Evolutionary conservation across 768 basidiomycete species (phyloP).

Genomic region (Dioszegia hungarica): DNA sequence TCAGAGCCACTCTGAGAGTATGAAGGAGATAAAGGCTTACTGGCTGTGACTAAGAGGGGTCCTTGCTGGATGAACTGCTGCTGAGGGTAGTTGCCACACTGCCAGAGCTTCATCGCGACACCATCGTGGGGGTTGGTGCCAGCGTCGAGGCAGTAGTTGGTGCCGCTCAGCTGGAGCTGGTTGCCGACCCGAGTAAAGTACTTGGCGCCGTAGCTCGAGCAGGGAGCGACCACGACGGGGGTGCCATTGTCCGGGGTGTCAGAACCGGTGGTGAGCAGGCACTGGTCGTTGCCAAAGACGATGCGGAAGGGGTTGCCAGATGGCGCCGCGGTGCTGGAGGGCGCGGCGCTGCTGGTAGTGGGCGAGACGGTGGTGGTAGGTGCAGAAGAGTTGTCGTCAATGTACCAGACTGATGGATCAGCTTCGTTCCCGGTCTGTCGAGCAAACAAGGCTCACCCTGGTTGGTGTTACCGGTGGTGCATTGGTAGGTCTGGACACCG

Average conservation of each 20-base stretch:
- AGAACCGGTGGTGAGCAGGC: conserved; percentile 9
- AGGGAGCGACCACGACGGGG: background rate
- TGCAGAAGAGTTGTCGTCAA: background rate
- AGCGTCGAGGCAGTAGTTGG: conserved; percentile 29
- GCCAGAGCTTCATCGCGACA: conserved; percentile 20
- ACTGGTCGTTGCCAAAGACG: background rate
- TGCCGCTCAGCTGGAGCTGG: conserved; percentile 16
- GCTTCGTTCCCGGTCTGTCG: background rate
- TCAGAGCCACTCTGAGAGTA: too few relatives aligned
- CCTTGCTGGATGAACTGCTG: conserved; percentile 22
- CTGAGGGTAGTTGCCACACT: conserved; percentile 13
- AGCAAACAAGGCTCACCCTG: conserved; percentile 20
- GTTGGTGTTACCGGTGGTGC: conserved; percentile 44
- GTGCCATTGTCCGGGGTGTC: background rate
- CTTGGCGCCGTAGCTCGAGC: background rate
- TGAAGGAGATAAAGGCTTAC: too few relatives aligned
- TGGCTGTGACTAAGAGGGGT: background rate
- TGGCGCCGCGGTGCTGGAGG: background rate
- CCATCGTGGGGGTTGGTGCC: conserved; percentile 24
- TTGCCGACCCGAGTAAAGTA: background rate
- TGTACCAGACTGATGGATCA: conserved; percentile 8
- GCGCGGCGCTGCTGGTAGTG: background rate
- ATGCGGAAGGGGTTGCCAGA: too few relatives aligned
- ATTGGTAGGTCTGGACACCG: conserved; percentile 43
- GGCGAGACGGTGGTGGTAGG: background rate